Conservation (phyloP, 1,284 basidiomycete species). For the Amylostereum areolatum region DNA sequence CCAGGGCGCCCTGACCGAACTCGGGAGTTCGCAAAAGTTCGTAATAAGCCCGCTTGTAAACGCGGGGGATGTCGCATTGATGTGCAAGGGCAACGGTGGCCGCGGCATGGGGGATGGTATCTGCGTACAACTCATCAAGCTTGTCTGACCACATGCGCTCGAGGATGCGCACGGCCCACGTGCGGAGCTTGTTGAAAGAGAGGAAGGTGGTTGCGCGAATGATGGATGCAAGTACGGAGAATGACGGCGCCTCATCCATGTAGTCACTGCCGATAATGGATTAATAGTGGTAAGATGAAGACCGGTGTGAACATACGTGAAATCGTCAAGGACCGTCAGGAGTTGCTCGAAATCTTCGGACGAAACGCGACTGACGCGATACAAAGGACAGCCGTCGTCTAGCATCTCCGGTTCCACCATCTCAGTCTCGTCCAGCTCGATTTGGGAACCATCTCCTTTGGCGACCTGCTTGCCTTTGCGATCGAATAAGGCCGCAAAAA, state of each 20-base stretch:
- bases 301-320: slow-evolving; percentile 23
- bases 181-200: slow-evolving; percentile 16
- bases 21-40: slow-evolving; percentile 25
- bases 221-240: slow-evolving; percentile 21
- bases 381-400: slow-evolving; percentile 22
- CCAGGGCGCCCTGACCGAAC: slow-evolving; percentile 19
- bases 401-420: slow-evolving; percentile 10
- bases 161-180: slow-evolving; percentile 21
- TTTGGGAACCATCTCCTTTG: slow-evolving; percentile 8
- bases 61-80: slow-evolving; percentile 19
- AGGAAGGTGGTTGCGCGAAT: slow-evolving; percentile 25
- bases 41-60: slow-evolving; percentile 32
- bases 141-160: slow-evolving; percentile 23
- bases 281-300: background rate
- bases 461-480: background rate
- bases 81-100: slow-evolving; percentile 26
- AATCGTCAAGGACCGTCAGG: slow-evolving; percentile 27
- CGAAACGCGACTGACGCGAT: slow-evolving; percentile 15
- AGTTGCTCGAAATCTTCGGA: slow-evolving; percentile 29
- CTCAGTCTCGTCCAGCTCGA: slow-evolving; percentile 10
- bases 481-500: slow-evolving; percentile 25
- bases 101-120: slow-evolving; percentile 18
- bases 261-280: slow-evolving; percentile 15
- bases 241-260: slow-evolving; percentile 17
- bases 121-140: slow-evolving; percentile 13